phyloP scores from a whole-genome alignment of 202 grass and related monocot species.

The Setaria viridis region DNA sequence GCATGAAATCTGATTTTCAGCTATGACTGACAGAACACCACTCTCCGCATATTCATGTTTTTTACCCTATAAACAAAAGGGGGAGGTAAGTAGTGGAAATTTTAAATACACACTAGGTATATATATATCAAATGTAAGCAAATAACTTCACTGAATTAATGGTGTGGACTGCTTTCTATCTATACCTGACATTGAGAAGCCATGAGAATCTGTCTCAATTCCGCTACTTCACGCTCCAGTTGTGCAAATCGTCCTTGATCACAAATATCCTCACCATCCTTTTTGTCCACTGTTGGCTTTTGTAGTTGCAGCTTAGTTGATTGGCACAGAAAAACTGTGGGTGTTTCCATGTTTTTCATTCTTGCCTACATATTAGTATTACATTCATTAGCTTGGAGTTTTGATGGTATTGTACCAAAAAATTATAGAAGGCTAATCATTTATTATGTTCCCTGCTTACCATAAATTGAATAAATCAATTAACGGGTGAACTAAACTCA shows the following conservation, averaged over 20 bases:
- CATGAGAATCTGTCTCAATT: neutral
- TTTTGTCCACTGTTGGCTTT: constrained; percentile 17
- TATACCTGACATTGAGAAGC: neutral
- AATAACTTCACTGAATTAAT: neutral
- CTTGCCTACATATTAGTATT: constrained; percentile 34
- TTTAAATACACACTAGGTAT: neutral
- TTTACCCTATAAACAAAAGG: constrained; percentile 18
- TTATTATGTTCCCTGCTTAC: neutral
- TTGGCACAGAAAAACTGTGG: neutral
- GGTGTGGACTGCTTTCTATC: neutral
- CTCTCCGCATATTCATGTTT: constrained; percentile 23
- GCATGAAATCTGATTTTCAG: constrained; percentile 24
- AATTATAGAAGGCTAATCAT: neutral
- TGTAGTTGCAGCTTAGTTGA: constrained; percentile 8
- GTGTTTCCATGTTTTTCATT: constrained; percentile 13
- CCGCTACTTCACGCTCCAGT: neutral
- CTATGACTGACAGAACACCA: constrained; percentile 1
- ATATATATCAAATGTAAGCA: neutral
- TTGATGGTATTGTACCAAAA: neutral
- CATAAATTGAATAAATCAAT: constrained; percentile 14
- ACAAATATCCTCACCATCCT: neutral
- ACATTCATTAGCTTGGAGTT: constrained; percentile 1
- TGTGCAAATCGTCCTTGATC: neutral
- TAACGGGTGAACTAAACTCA: neutral
- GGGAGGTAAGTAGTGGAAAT: neutral